Conservation (phyloP, 805 yeast genomes). For the Hemisphaericaspora nanyangensis region DNA sequence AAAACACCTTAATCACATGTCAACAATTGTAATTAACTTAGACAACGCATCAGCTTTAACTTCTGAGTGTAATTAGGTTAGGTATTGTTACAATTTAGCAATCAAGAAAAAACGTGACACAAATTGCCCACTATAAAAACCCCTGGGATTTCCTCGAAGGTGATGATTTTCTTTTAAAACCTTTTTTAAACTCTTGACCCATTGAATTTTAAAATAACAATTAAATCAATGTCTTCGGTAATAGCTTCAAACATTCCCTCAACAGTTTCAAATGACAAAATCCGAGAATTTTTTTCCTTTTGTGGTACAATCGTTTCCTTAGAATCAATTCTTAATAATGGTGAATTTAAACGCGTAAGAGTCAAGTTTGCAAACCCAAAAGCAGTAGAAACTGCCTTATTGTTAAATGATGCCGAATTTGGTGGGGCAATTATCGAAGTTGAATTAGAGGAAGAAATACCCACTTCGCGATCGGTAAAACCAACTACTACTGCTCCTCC, state of each 20-base stretch:
- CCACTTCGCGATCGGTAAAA: constrained; percentile 8
- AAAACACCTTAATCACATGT: no score
- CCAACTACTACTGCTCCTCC: constrained; percentile 9
- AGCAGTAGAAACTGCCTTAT: constrained; percentile 68
- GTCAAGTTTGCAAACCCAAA: constrained; percentile 53
- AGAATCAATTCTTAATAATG: constrained; percentile 25
- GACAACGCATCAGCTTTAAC: no score
- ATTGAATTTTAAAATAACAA: no score
- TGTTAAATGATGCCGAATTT: constrained; percentile 71
- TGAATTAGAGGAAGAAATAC: constrained; percentile 17
- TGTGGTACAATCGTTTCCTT: constrained; percentile 54
- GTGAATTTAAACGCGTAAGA: constrained; percentile 33
- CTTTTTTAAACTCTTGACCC: no score
- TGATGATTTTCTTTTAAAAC: no score
- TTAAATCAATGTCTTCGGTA: constrained; percentile 42
- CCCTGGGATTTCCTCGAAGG: no score
- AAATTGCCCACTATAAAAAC: no score
- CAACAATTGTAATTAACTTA: no score
- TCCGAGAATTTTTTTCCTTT: constrained; percentile 67
- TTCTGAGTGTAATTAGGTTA: no score
- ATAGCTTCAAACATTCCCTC: constrained; percentile 56
- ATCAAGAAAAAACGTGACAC: no score
- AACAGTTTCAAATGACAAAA: constrained; percentile 45
- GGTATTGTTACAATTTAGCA: no score
- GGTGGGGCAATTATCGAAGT: constrained; percentile 56